These are phyloP conservation scores for Cyclanthera cordifolia DNA, from an alignment of 306 rosid species.

Conservation along the genomic window DNA sequence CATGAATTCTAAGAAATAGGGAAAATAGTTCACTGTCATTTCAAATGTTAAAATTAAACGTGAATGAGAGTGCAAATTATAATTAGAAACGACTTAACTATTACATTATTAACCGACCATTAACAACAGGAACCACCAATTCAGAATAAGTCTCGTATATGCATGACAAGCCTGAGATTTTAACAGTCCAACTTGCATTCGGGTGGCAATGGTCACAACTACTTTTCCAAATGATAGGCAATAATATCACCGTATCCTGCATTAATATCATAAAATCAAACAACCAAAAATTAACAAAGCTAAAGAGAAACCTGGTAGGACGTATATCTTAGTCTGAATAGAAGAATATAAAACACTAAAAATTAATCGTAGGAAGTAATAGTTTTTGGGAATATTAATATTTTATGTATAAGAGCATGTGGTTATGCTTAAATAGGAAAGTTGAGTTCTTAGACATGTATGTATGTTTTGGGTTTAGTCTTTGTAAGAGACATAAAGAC, in stretches of 20 bases:
- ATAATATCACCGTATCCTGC: slow-evolving; percentile 9
- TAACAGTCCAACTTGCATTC: background rate
- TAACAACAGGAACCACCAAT: background rate
- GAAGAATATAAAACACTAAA: background rate
- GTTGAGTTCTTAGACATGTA: no score
- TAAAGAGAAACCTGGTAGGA: background rate
- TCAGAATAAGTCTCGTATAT: background rate
- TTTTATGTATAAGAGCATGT: no score
- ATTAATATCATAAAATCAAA: background rate
- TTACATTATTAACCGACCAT: background rate
- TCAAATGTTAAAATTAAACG: background rate
- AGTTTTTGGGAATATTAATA: no score
- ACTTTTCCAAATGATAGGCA: background rate
- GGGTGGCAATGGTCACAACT: slow-evolving; percentile 1
- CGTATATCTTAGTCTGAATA: background rate
- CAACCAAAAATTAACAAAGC: background rate
- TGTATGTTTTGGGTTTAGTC: no score
- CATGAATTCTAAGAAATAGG: background rate
- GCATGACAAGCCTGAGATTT: background rate
- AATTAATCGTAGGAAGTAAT: no score
- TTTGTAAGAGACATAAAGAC: no score
- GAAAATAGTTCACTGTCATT: background rate
- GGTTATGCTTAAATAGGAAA: no score
- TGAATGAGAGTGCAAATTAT: background rate
- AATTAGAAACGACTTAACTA: background rate